A percentile compares a stretch with the other conserved stretches of the same genome.
phyloP scores from a whole-genome alignment of 306 rosid species.

The Psophocarpus tetragonolobus region DNA sequence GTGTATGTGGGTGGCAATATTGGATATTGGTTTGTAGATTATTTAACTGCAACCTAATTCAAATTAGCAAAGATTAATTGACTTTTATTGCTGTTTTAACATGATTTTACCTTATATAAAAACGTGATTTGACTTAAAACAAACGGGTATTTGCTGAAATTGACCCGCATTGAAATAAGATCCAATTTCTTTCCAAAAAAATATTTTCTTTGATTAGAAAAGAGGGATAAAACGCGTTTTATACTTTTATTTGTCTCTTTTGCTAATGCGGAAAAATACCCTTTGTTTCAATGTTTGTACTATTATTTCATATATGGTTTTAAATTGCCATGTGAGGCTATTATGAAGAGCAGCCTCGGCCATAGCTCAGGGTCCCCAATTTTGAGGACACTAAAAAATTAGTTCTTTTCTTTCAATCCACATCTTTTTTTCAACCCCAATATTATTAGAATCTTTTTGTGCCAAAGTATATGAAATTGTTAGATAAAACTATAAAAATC shows the following conservation, averaged over 20 bases:
- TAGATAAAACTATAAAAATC: too few relatives aligned
- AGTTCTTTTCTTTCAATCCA: too few relatives aligned
- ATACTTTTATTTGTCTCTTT: neutral
- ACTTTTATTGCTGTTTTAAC: neutral
- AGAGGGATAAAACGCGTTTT: neutral
- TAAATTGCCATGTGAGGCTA: too few relatives aligned
- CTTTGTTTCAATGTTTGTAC: too few relatives aligned
- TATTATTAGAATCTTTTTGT: too few relatives aligned
- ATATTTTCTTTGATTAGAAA: neutral
- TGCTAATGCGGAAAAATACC: neutral
- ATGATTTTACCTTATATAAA: too few relatives aligned
- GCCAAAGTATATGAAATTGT: too few relatives aligned
- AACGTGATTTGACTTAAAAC: neutral
- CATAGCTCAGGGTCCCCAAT: too few relatives aligned
- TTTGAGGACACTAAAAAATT: too few relatives aligned
- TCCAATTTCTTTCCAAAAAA: neutral
- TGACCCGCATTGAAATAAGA: neutral
- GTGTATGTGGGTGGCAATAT: neutral
- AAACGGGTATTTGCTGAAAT: neutral
- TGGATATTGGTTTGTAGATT: neutral
- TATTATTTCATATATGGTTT: too few relatives aligned
- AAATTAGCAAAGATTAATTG: neutral
- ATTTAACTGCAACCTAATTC: neutral
- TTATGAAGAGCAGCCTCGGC: too few relatives aligned
- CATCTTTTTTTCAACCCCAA: too few relatives aligned